A percentile compares a stretch with the other conserved stretches of the same genome.
phyloP scores from a whole-genome alignment of 305 asterid genomes.

The Striga hermonthica region DNA sequence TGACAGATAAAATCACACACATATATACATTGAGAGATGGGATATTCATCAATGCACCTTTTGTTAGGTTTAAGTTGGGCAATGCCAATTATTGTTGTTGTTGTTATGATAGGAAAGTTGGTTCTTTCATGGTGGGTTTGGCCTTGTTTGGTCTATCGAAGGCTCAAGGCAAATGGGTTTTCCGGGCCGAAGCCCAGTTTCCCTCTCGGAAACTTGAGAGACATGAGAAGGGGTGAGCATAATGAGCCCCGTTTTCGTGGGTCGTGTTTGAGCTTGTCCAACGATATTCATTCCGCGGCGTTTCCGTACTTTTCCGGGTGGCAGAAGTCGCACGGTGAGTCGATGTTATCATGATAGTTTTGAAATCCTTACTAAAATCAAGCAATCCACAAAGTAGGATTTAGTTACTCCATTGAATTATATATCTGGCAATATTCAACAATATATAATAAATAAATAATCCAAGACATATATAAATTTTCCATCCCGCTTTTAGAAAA shows the following conservation, averaged over 20 bases:
- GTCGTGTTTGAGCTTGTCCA: slow-evolving; percentile 30
- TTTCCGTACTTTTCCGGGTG: slow-evolving; percentile 70
- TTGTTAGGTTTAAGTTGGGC: slow-evolving; percentile 28
- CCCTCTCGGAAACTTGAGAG: slow-evolving; percentile 70
- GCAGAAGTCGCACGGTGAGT: slow-evolving; percentile 66
- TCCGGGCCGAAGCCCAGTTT: slow-evolving; percentile 72
- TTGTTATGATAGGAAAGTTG: slow-evolving; percentile 33
- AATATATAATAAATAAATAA: too few species aligned
- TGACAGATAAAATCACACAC: background rate
- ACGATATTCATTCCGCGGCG: slow-evolving; percentile 62
- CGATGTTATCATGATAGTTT: background rate
- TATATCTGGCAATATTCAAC: too few species aligned
- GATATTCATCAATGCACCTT: slow-evolving; percentile 26
- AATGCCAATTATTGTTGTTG: slow-evolving; percentile 21
- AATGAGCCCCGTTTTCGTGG: background rate
- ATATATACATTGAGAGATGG: background rate
- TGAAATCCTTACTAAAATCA: background rate
- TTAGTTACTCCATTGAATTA: too few species aligned
- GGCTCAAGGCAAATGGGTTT: slow-evolving; percentile 63
- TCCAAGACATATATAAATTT: too few species aligned
- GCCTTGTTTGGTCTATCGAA: slow-evolving; percentile 43
- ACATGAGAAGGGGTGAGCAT: slow-evolving; percentile 39
- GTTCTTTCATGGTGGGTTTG: slow-evolving; percentile 49
- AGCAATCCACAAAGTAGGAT: too few species aligned
- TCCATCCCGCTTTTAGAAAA: too few species aligned